Percentiles rank a stretch among this genome's conserved stretches.
phyloP scores from a whole-genome alignment of 2,329 filamentous ascomycete genomes.

The Nothopassalora personata region DNA sequence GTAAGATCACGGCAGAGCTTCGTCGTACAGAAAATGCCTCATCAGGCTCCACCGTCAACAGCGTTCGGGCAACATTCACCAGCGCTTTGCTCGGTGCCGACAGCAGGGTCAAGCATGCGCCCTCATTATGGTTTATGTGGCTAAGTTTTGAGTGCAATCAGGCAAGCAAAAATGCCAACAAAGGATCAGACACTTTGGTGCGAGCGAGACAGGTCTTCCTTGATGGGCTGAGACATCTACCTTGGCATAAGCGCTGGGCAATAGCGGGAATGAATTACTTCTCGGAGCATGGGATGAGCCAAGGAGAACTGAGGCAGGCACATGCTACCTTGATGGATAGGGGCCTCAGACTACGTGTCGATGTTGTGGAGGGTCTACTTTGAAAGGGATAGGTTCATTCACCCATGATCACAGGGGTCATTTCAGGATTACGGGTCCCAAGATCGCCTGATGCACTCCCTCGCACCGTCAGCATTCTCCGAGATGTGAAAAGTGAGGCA shows the following conservation, averaged over 20 bases:
- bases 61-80: constrained; percentile 46
- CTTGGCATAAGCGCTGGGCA: constrained; percentile 59
- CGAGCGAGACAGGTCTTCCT: constrained; percentile 51
- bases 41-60: constrained; percentile 23
- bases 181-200: constrained; percentile 31
- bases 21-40: constrained; percentile 35
- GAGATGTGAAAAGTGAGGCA: too few relatives aligned
- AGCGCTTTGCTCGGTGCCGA: constrained; percentile 32
- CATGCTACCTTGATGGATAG: constrained; percentile 57
- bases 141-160: constrained; percentile 23
- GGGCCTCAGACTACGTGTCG: constrained; percentile 48
- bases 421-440: too few relatives aligned
- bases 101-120: constrained; percentile 28
- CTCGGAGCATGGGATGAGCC: constrained; percentile 32
- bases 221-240: constrained; percentile 52
- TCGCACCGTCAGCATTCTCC: too few relatives aligned
- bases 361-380: constrained; percentile 3
- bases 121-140: constrained; percentile 28
- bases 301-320: constrained; percentile 48
- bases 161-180: not conserved
- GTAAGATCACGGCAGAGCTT: constrained; percentile 53
- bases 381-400: not conserved
- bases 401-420: too few relatives aligned
- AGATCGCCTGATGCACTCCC: too few relatives aligned
- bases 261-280: constrained; percentile 52